Conservation (phyloP, 2,329 filamentous ascomycete genomes). For the Fusarium sp. region DNA sequence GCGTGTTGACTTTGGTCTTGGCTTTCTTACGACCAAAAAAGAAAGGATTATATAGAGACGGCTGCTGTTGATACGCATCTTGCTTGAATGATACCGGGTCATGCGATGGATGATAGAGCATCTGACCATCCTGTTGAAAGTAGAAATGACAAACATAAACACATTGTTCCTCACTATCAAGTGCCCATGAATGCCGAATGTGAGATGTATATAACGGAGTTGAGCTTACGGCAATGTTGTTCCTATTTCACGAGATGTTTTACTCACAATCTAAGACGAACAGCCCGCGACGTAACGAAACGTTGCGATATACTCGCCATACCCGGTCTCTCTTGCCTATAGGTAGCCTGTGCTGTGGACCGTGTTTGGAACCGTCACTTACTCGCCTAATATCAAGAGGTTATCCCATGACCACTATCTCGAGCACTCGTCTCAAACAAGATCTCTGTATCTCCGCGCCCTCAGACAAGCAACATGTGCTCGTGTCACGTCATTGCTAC, state of each 20-base stretch:
- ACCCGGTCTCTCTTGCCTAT: not conserved
- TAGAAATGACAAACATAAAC: slow-evolving; percentile 30
- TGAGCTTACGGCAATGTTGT: not conserved
- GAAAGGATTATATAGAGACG: slow-evolving; percentile 21
- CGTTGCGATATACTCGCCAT: not conserved
- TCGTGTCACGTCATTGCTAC: slow-evolving; percentile 30
- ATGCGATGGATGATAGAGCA: slow-evolving; percentile 38
- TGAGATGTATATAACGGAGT: not conserved
- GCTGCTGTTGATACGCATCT: slow-evolving; percentile 28
- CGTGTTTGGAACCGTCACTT: slow-evolving; percentile 1
- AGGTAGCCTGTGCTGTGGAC: not conserved
- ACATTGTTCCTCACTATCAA: slow-evolving; percentile 15
- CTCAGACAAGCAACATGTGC: slow-evolving; percentile 10
- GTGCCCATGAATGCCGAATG: not conserved
- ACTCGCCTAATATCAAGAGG: slow-evolving; percentile 1
- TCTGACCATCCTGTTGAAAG: slow-evolving; percentile 23
- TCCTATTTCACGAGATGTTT: slow-evolving; percentile 1
- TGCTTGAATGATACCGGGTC: slow-evolving; percentile 38
- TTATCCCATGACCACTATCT: not conserved
- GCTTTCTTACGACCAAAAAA: slow-evolving; percentile 20
- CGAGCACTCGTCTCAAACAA: not conserved
- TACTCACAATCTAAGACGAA: not conserved
- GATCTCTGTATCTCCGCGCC: not conserved
- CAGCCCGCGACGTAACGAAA: not conserved
- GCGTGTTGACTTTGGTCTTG: slow-evolving; percentile 25